Conservation (phyloP, 257 asterid genomes). For the Verbascum thapsus region DNA sequence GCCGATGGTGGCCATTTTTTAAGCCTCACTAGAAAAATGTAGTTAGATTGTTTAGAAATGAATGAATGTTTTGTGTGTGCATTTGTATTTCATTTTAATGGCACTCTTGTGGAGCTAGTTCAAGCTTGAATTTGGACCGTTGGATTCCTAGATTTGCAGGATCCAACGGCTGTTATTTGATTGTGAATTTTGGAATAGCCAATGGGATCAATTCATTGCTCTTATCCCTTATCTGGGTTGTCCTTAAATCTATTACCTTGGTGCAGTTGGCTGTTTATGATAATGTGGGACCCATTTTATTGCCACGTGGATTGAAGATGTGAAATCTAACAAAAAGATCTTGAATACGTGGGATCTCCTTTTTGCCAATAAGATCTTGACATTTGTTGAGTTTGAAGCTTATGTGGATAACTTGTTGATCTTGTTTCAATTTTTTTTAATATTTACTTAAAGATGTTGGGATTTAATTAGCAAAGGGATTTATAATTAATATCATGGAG, state of each 20-base stretch:
- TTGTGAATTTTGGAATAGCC: conserved; percentile 48
- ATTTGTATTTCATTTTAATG: conserved; percentile 41
- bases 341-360: conserved; percentile 32
- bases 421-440: too few relatives aligned
- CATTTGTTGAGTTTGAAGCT: conserved; percentile 24
- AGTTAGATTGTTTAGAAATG: conserved; percentile 13
- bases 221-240: conserved; percentile 70
- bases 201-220: conserved; percentile 46
- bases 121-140: conserved; percentile 32
- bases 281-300: conserved; percentile 31
- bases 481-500: too few relatives aligned
- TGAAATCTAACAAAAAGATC: conserved; percentile 22
- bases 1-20: conserved; percentile 69
- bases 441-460: too few relatives aligned
- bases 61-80: conserved; percentile 35
- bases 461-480: too few relatives aligned
- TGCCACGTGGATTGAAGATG: conserved; percentile 28
- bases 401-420: conserved; percentile 23
- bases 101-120: conserved; percentile 57
- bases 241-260: conserved; percentile 57
- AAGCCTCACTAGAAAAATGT: background rate
- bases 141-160: conserved; percentile 47
- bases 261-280: conserved; percentile 52
- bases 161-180: conserved; percentile 50
- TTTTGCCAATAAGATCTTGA: conserved; percentile 32